Conservation (phyloP, 495 filamentous ascomycete species). For the Sabuloglossum arenarium region DNA sequence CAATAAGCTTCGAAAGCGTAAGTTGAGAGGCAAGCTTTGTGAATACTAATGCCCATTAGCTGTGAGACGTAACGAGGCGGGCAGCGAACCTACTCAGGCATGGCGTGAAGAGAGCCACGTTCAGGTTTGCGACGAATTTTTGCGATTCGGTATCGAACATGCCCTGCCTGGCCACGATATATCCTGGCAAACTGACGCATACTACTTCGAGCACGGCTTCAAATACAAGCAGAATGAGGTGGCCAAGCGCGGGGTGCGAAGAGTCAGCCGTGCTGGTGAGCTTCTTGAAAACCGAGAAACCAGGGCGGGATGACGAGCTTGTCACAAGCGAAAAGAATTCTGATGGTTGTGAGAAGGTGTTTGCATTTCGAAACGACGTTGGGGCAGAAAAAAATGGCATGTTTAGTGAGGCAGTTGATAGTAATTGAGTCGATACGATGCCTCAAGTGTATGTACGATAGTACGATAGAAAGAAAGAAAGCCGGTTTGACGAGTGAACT, state of each 20-base stretch:
- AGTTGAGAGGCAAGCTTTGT: constrained; percentile 94
- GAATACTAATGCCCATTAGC: constrained; percentile 43
- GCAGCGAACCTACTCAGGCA: constrained; percentile 56
- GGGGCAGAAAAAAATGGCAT: constrained; percentile 33
- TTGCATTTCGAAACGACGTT: constrained; percentile 40
- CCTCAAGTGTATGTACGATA: background rate
- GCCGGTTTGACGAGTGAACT: background rate
- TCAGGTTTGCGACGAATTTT: constrained; percentile 88
- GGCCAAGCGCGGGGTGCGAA: constrained; percentile 44
- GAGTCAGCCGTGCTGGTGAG: constrained; percentile 16
- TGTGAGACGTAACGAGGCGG: background rate
- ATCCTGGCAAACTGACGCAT: constrained; percentile 89
- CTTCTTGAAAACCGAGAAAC: constrained; percentile 7
- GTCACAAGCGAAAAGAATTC: background rate
- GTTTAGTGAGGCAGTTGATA: constrained; percentile 2
- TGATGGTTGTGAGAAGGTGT: constrained; percentile 9
- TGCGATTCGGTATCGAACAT: constrained; percentile 88
- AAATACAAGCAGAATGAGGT: constrained; percentile 73
- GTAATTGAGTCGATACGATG: background rate
- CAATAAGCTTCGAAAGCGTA: constrained; percentile 68
- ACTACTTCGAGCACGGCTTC: constrained; percentile 92
- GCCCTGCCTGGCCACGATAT: constrained; percentile 71
- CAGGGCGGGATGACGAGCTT: background rate
- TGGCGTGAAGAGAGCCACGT: constrained; percentile 84
- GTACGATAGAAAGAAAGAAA: background rate